Evolutionary conservation across 108 stramenopile genomes (phyloP), one percentile per base, ranked within the genome.

Genomic region (Pseudonitzschia multiseries): DNA sequence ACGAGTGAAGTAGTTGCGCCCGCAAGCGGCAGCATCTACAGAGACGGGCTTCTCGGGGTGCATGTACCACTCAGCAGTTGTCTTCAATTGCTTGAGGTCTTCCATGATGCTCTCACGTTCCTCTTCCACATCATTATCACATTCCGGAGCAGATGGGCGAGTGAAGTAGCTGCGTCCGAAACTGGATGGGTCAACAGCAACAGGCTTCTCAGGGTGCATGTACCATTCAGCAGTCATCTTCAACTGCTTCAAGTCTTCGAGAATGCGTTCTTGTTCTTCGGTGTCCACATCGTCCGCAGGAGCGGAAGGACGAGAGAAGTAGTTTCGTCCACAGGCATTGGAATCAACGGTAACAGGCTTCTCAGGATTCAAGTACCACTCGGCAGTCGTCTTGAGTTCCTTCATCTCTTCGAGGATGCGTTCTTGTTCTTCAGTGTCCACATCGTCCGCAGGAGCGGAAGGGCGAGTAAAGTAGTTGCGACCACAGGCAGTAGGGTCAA

Each of bases 1-100:
- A 53, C 91, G 88, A 57, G 28, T 69, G 77, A 88, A 90, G 78
- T 88, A 90, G 81, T 82, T 83, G 57, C 86, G 84, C 18, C 80
- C 84, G 40, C 28, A 80, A 43, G 74, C 77, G 0, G 65, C 40
- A 21, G 75, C 44, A 65, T 82, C 81, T 18, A 65, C 28, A 67
- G 73, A 57, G 15, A 81, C 76, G 4, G 72, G 57, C 74, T 66
- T 28, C 53, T 73, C 80, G 6, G 81, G 81, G 52, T 78, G 77
- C 50, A 72, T 17, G 59, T 82, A 76, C 50, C 64, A 69, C 21
- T 77, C 73, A 46, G 81, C 81, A 56, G 71, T 48, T 64, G 59
- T 66, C 69, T 82, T 82, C 33, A 82, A 63, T 50, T 56, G 62
- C 21, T 18, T 27, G 6, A 80, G 66, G 4, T 87, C 87, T 18